Base-by-base conservation (phyloP, 805 yeast genomes). In the Saccharomycopsis olivae region DNA sequence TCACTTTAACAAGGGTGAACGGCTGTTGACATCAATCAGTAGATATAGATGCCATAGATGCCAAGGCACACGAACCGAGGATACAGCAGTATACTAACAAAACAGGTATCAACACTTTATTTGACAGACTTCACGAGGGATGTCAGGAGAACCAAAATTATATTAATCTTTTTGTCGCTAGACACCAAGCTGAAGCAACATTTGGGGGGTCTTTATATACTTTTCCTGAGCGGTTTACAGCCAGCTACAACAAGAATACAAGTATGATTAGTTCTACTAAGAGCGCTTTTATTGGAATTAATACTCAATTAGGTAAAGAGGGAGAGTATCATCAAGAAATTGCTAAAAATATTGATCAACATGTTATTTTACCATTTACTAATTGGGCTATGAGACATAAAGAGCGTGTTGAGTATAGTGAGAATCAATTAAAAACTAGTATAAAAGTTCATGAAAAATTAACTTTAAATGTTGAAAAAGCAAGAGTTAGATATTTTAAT, bases 371-470 rank as follows among this genome's bases (percentile, higher is more conserved):
- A 18, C 95, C 94, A 1, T 85, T 85, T 51, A 57, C 72, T 9
- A 69, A 70, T 50, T 86, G 94, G 94, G 69, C 87, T 31, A 64
- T 62, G 14, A 87, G 79, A 39, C 94, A 85, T 57, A 69, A 69
- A 39, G 72, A 71, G 49, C 61, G 94, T 35, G 68, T 85, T 2
- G 74, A 70, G 29, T 73, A 69, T 51, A 73, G 83, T 14, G 78
- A 76, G 40, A 63, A 67, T 41, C 63, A 67, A 4, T 58, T 84
- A 30, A 58, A 61, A 36, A 65, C 61, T 16, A 75, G 73, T 47
- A 65, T 73, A 33, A 69, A 68, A 49, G 63, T 59, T 35, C 81
- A 73, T 55, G 71, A 72, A 35, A 64, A 59, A 38, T 67, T 62
- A 29, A 59, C 65, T 47, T 54, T 56, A 11, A 56, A 58, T 27